A percentile compares a stretch with the other conserved stretches of the same genome.
These are phyloP conservation scores for Thraustochytrium sp. DNA, from an alignment of 352 stramenopile genomes.

Conservation along the genomic window DNA sequence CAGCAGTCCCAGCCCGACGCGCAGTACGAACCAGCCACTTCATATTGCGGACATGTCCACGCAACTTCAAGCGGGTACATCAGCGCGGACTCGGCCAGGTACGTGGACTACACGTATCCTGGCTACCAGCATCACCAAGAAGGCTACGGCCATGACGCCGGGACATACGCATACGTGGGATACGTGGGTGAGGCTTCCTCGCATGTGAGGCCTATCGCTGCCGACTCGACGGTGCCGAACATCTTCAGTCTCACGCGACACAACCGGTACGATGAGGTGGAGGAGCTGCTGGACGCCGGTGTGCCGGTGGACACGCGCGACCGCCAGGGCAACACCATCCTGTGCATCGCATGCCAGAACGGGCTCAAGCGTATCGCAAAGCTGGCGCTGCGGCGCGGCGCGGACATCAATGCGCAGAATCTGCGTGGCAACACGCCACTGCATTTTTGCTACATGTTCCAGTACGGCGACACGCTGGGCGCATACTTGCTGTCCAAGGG, in stretches of 20 bases:
- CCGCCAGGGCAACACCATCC: conserved; percentile 70
- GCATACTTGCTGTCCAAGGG: conserved; percentile 79
- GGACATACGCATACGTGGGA: too few relatives aligned
- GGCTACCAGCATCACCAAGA: too few relatives aligned
- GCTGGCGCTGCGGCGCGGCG: conserved; percentile 67
- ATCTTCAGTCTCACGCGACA: conserved; percentile 74
- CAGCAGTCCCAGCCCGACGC: not conserved
- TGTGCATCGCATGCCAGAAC: conserved; percentile 79
- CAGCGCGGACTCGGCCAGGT: too few relatives aligned
- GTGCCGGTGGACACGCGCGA: conserved; percentile 68
- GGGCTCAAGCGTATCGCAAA: conserved; percentile 79
- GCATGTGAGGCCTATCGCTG: too few relatives aligned
- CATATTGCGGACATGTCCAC: too few relatives aligned
- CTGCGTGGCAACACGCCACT: conserved; percentile 74
- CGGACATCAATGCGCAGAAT: conserved; percentile 77
- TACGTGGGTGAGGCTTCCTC: too few relatives aligned
- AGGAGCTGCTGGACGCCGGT: conserved; percentile 73
- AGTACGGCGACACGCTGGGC: conserved; percentile 72
- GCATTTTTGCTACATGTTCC: conserved; percentile 80
- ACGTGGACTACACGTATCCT: too few relatives aligned
- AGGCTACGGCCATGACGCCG: too few relatives aligned
- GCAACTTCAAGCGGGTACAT: too few relatives aligned
- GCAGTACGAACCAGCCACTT: too few relatives aligned
- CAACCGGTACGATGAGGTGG: conserved; percentile 71
- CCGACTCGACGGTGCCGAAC: conserved; percentile 53